Evolutionary conservation across 257 asterid species (phyloP).

Genomic region (Catharanthus roseus): DNA sequence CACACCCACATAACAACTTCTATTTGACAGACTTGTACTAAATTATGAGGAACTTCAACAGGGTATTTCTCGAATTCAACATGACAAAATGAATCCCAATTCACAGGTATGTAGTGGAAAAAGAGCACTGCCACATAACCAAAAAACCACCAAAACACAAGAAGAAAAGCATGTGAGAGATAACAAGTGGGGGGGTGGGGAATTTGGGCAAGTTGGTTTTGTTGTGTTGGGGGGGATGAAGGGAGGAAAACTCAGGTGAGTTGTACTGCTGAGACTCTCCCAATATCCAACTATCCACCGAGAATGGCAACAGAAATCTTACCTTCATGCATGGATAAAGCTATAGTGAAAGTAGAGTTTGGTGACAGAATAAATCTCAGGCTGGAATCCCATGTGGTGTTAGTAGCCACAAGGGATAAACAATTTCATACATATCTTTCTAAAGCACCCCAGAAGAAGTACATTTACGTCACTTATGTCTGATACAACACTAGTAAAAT

Average conservation of each 20-base stretch:
- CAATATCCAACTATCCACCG: not conserved
- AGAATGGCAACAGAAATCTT: not conserved
- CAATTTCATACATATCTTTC: not conserved
- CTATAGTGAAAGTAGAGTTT: not conserved
- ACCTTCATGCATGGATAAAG: not conserved
- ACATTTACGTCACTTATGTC: not conserved
- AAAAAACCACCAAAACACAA: too few relatives aligned
- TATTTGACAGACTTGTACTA: not conserved
- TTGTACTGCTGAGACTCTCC: not conserved
- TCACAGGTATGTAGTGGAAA: not conserved
- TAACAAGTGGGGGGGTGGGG: too few relatives aligned
- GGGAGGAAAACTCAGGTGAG: too few relatives aligned
- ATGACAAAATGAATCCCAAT: not conserved
- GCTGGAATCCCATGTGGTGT: not conserved
- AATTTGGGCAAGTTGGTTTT: too few relatives aligned
- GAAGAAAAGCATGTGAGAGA: not conserved
- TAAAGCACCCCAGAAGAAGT: not conserved
- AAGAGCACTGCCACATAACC: not conserved
- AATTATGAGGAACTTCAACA: not conserved
- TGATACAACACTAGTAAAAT: not conserved
- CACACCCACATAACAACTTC: not conserved
- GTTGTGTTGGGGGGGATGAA: too few relatives aligned
- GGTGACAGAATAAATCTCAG: not conserved
- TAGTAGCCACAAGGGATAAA: too few relatives aligned
- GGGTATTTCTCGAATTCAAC: not conserved